Evolutionary conservation across 495 filamentous ascomycete species (phyloP).

Genomic region (Aspergillus hancockii): DNA sequence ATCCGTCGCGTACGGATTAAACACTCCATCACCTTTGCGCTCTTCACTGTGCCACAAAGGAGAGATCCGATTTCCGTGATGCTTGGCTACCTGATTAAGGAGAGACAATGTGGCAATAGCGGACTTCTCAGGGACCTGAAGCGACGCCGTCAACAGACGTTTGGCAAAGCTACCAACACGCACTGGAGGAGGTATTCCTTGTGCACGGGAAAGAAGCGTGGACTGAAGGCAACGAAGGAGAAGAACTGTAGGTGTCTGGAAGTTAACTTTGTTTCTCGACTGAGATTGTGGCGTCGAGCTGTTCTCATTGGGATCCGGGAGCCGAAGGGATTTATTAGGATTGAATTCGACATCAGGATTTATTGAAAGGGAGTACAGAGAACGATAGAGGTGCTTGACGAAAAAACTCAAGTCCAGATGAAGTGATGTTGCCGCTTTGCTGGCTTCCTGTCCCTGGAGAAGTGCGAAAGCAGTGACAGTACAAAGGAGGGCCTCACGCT

Average conservation of each 20-base stretch:
- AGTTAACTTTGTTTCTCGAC: slow-evolving; percentile 72
- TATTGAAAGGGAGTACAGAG: slow-evolving; percentile 71
- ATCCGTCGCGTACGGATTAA: slow-evolving; percentile 53
- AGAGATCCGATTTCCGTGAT: slow-evolving; percentile 67
- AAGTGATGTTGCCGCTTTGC: slow-evolving; percentile 62
- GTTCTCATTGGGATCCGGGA: slow-evolving; percentile 68
- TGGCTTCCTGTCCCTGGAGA: slow-evolving; percentile 80
- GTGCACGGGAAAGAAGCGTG: slow-evolving; percentile 56
- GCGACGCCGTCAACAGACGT: slow-evolving; percentile 74
- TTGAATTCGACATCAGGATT: slow-evolving; percentile 86
- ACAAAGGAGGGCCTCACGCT: slow-evolving; percentile 87
- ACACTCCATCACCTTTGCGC: slow-evolving; percentile 78
- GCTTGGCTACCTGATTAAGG: slow-evolving; percentile 70
- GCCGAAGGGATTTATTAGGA: slow-evolving; percentile 71
- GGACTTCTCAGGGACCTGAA: slow-evolving; percentile 90
- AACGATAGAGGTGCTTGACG: slow-evolving; percentile 86
- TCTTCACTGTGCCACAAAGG: slow-evolving; percentile 86
- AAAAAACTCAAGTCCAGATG: slow-evolving; percentile 94
- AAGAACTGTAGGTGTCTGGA: slow-evolving; percentile 88
- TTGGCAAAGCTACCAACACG: slow-evolving; percentile 93
- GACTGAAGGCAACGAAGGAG: slow-evolving; percentile 81
- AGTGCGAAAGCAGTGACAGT: slow-evolving; percentile 94
- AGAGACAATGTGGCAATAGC: slow-evolving; percentile 73
- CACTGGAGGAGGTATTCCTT: slow-evolving; percentile 65
- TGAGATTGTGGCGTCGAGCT: slow-evolving; percentile 22